Conservation (phyloP, 192 early-diverging fungal species). For the Dispira simplex region DNA sequence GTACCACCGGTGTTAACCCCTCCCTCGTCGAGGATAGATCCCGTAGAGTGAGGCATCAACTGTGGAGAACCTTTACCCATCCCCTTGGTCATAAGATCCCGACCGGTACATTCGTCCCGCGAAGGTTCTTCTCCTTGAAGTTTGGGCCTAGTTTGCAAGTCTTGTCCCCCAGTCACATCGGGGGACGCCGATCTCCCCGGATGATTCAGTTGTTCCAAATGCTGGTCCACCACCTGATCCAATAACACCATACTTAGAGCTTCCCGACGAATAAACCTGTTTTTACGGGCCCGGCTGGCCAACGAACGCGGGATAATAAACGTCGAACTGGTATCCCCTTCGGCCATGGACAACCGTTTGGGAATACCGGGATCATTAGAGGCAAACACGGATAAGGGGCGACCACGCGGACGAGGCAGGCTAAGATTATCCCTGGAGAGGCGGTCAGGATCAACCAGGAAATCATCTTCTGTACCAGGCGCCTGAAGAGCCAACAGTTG, state of each 20-base stretch:
- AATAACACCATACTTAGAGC: slow-evolving; percentile 24
- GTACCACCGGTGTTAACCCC: slow-evolving; percentile 4
- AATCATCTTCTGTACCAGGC: background rate
- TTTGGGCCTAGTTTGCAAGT: too few relatives aligned
- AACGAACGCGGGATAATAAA: slow-evolving; percentile 5
- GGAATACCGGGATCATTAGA: slow-evolving; percentile 2
- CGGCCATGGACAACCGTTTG: background rate
- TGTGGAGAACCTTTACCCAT: too few relatives aligned
- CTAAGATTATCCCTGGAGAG: background rate
- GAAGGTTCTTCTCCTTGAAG: too few relatives aligned
- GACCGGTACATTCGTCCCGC: too few relatives aligned
- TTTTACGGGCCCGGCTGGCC: slow-evolving; percentile 8
- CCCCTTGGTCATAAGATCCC: too few relatives aligned
- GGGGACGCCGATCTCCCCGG: too few relatives aligned
- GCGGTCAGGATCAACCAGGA: background rate
- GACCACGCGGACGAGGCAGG: background rate
- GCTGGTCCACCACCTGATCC: slow-evolving; percentile 24
- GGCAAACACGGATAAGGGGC: slow-evolving; percentile 1
- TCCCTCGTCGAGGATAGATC: too few relatives aligned
- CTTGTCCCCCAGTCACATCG: too few relatives aligned
- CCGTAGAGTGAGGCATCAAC: too few relatives aligned
- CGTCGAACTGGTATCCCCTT: background rate
- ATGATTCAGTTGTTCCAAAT: slow-evolving; percentile 13
- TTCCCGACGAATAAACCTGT: slow-evolving; percentile 15
- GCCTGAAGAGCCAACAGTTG: background rate